Percentiles rank a stretch among this genome's conserved stretches.
Evolutionary conservation across 306 rosid genomes (phyloP).

Genomic region (Medicago ruthenica): DNA sequence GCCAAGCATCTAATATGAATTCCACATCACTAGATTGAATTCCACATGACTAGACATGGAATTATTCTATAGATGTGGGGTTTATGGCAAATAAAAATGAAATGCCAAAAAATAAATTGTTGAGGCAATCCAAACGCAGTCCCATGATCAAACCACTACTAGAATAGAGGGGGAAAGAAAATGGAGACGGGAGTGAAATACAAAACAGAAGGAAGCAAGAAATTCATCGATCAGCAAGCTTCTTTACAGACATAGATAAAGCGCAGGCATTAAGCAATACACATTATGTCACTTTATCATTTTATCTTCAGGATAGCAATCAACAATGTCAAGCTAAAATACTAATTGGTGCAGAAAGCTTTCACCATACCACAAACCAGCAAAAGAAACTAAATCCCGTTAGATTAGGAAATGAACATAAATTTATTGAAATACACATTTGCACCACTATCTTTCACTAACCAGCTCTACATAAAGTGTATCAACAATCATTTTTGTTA

Average conservation of each 20-base stretch:
- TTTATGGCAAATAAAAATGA: not conserved
- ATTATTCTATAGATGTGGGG: not conserved
- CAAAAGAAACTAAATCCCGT: constrained; percentile 18
- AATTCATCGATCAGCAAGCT: not conserved
- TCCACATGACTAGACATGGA: not conserved
- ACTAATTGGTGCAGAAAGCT: constrained; percentile 2
- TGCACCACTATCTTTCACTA: constrained; percentile 9
- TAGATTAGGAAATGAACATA: constrained; percentile 17
- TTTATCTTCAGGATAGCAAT: constrained; percentile 6
- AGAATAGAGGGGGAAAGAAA: not conserved
- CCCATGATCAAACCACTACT: not conserved
- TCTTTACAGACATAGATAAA: not conserved
- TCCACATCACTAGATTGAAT: not conserved
- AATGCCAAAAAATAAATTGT: not conserved
- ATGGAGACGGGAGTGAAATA: not conserved
- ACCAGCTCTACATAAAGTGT: not conserved
- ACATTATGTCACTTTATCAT: not conserved
- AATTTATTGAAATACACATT: not conserved
- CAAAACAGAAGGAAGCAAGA: constrained; percentile 3
- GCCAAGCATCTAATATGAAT: not conserved
- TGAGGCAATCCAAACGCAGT: not conserved
- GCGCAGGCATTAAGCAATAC: not conserved
- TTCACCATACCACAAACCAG: constrained; percentile 18
- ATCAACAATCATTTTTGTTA: not conserved
- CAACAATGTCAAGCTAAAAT: constrained; percentile 21